Base-by-base conservation (phyloP, 2,329 filamentous ascomycete genomes). In the Kalmusia sp. region DNA sequence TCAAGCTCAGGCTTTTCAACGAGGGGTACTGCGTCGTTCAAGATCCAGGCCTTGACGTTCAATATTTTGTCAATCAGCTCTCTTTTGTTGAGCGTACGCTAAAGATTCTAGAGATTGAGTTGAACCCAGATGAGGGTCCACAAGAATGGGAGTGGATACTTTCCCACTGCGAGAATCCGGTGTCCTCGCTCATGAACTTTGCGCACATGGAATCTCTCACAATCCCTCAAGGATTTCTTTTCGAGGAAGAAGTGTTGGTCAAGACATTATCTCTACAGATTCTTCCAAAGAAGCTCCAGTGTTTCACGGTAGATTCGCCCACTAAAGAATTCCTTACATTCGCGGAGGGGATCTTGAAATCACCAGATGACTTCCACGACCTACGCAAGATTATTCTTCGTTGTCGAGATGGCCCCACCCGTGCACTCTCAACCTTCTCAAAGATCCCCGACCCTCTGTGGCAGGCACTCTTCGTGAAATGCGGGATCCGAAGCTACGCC, bases 61-160 rank as follows among this genome's bases (percentile, higher is more conserved):
- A 55, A 6, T 61, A 61, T 9, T 54, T 66, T 22, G 39, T 64
- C 17, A 55, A 50, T n/a, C 60, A 64, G 27, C 25, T 66, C 2
- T 19, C 47, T 11, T 38, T 30, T 33, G 49, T 65, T 8, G 39
- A 54, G 30, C 30, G 35, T 7, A 57, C 49, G 1, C 33, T 66
- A 12, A 49, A 57, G 15, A 52, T 24, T 9, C 45, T 67, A 3
- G 53, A 49, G 0, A 61, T 65, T 14, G 58, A 48, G n/a, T 46
- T 60, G 3, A 58, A 65, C 27, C 39, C 30, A 3, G 43, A 49
- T 0, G 60, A 62, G 1, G 57, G 61, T 8, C 35, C 31, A 3
- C 49, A 57, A 33, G 40, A 62, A 4, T 55, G 52, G 48, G 53
- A 61, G 2, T 65, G 57, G 57, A 34, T 65, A 6, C 25, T 60